Evolutionary conservation across 345 rosid genomes (phyloP).

Genomic region (Euphorbia pulcherrima): DNA sequence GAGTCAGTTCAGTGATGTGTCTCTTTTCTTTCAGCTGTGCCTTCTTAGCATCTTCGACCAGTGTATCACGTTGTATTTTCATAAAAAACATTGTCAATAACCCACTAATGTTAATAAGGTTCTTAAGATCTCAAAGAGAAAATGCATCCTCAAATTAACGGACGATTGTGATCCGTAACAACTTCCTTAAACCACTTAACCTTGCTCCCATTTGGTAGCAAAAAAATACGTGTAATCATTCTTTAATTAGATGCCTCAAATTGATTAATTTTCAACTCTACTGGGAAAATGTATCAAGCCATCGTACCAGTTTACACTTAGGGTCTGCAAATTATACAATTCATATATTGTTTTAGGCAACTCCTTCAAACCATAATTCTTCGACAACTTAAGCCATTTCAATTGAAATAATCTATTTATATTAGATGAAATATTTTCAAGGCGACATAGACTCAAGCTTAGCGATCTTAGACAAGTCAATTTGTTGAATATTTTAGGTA

Average conservation of each 20-base stretch:
- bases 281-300: not conserved
- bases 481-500: not conserved
- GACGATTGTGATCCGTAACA: not conserved
- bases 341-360: slow-evolving; percentile 1
- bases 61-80: not conserved
- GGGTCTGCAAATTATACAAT: not conserved
- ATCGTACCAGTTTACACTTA: not conserved
- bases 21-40: not conserved
- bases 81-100: not conserved
- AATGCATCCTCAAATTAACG: not conserved
- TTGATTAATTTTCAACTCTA: not conserved
- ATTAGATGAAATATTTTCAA: not conserved
- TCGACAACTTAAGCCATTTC: not conserved
- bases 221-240: not conserved
- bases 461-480: slow-evolving; percentile 4
- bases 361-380: not conserved
- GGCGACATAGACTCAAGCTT: not conserved
- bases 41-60: not conserved
- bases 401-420: not conserved
- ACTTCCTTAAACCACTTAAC: not conserved
- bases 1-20: not conserved
- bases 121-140: not conserved
- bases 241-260: not conserved
- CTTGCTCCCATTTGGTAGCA: not conserved
- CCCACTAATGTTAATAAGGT: not conserved